Base-by-base conservation (phyloP, 495 filamentous ascomycete species). In the Penicillium subrubescens region DNA sequence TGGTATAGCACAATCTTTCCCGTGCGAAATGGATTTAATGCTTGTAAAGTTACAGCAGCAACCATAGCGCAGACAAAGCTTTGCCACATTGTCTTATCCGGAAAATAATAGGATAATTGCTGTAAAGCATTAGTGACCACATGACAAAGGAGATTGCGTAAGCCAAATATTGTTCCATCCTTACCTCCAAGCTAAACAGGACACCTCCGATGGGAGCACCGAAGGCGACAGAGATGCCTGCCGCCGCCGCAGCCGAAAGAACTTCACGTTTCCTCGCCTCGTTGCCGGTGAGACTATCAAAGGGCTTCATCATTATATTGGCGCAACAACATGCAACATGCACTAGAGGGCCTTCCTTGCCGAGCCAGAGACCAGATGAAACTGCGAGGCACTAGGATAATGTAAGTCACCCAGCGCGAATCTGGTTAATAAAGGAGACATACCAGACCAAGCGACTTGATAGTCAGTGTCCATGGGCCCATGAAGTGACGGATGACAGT, bases 61-160 rank as follows among this genome's bases (percentile, higher is more conserved):
- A 97, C 90, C 94, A 98, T 98, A 70, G 95, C 95, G 69, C 94
- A 97, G 19, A 99, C 95, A 77, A 99, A 98, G 73, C 92, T 96
- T 73, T 97, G 94, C 95, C 95, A 99, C 95, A 99, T 99, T 1
- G 95, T 97, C 74, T 97, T 98, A 71, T 99, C 95, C 1, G 95
- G 95, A 66, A 99, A 99, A 75, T 98, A 99, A 79, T 98, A 99
- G 2, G 93, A 96, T 14, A 99, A 79, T 84, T 97, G 94, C 85
- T 87, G 43, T 8, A 31, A 35, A 58, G 57, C 55, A 57, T 68
- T 39, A 72, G 62, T 27, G 67, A 46, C 12, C 21, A 51, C 1
- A 34, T 25, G 57, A 21, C 8, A 48, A 21, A 48, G 5, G 48
- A 31, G 8, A 31, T 31, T 29, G 11, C 46, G 21, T 8, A 25